phyloP scores from a whole-genome alignment of 2,329 filamentous ascomycete genomes.

The Ophiostoma piceae region DNA sequence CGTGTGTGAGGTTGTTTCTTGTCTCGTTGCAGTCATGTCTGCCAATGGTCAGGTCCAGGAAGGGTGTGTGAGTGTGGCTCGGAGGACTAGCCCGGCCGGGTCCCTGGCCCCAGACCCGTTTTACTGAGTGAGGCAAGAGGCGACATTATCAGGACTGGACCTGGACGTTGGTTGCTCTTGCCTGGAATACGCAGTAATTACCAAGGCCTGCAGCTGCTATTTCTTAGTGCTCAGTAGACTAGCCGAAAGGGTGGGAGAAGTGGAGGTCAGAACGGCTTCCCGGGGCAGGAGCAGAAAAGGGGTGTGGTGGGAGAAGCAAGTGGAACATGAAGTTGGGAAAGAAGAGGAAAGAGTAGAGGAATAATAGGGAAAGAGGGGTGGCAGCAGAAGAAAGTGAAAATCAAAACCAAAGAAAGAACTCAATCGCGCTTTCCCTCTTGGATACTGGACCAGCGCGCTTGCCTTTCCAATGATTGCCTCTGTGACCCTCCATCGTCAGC shows the following conservation, averaged over 20 bases:
- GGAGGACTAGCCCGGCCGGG: slow-evolving; percentile 8
- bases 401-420: too few relatives aligned
- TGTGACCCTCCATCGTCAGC: neutral
- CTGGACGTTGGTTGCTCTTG: neutral
- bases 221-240: neutral
- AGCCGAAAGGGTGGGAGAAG: neutral
- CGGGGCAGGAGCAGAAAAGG: slow-evolving; percentile 5
- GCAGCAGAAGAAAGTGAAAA: neutral
- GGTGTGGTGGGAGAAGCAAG: slow-evolving; percentile 7
- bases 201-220: neutral
- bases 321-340: neutral
- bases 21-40: too few relatives aligned
- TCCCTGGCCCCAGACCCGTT: slow-evolving; percentile 9
- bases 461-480: neutral
- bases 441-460: neutral
- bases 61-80: neutral
- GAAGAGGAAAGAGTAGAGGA: neutral
- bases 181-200: neutral
- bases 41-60: neutral
- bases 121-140: neutral
- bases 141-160: neutral
- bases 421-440: neutral
- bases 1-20: neutral
- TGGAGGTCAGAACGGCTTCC: slow-evolving; percentile 1
- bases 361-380: slow-evolving; percentile 7